Percentiles rank a stretch among this genome's conserved stretches.
Evolutionary conservation across 2,329 filamentous ascomycete species (phyloP).

Genomic region (Penicillium verrucosum): DNA sequence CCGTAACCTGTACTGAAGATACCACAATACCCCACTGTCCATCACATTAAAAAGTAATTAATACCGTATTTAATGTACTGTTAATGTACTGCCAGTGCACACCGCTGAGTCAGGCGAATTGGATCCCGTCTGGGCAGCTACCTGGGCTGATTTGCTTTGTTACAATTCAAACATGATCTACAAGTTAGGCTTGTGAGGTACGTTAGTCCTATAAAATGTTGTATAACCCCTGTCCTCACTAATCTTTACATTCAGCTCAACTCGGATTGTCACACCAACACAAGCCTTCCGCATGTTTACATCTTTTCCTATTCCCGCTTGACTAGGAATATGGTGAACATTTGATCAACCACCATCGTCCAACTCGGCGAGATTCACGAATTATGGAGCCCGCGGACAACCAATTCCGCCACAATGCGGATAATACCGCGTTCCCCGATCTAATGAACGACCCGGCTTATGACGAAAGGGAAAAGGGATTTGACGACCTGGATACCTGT

Average conservation of each 20-base stretch:
- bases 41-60: background rate
- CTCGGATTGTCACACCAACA: background rate
- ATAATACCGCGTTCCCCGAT: constrained; percentile 40
- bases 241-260: background rate
- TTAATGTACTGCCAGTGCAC: background rate
- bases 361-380: constrained; percentile 15
- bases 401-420: constrained; percentile 20
- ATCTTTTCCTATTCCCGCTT: background rate
- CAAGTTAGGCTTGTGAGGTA: background rate
- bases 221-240: background rate
- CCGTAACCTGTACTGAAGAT: constrained; percentile 10
- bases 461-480: constrained; percentile 37
- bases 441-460: constrained; percentile 58
- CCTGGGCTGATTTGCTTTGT: constrained; percentile 5
- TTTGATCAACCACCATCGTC: constrained; percentile 20
- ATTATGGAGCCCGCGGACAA: constrained; percentile 30
- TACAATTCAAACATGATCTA: background rate
- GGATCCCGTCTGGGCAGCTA: background rate
- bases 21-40: background rate
- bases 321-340: constrained; percentile 23
- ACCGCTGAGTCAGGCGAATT: constrained; percentile 10
- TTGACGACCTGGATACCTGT: constrained; percentile 74
- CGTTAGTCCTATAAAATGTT: background rate
- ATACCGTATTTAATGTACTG: background rate
- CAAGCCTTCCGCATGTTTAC: constrained; percentile 3